These are phyloP conservation scores for Lachancea nothofagi DNA, from an alignment of 805 yeast genomes.

Conservation along the genomic window DNA sequence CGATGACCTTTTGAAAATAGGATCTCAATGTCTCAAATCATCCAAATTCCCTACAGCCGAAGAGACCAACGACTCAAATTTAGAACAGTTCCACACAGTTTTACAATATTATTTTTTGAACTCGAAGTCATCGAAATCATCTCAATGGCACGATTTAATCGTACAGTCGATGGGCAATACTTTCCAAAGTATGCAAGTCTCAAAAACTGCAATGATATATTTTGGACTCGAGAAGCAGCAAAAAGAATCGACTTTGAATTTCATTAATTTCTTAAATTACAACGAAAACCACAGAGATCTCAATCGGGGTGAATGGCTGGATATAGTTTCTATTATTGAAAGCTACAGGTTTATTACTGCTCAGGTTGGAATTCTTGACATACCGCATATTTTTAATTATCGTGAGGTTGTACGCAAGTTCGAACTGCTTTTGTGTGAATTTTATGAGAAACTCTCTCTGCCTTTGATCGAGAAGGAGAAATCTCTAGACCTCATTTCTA, in stretches of 20 bases:
- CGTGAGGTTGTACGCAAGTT: slow-evolving; percentile 12
- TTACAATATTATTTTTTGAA: slow-evolving; percentile 27
- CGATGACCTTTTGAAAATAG: slow-evolving; percentile 14
- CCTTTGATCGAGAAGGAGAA: slow-evolving; percentile 16
- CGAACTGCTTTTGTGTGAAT: slow-evolving; percentile 10
- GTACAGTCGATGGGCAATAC: slow-evolving; percentile 38
- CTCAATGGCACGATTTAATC: slow-evolving; percentile 26
- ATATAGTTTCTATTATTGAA: slow-evolving; percentile 34
- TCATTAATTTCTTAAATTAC: slow-evolving; percentile 40
- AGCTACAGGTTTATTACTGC: slow-evolving; percentile 22
- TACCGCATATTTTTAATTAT: slow-evolving; percentile 17
- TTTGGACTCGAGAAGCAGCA: slow-evolving; percentile 20
- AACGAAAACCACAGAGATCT: slow-evolving; percentile 35
- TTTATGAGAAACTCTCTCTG: slow-evolving; percentile 20
- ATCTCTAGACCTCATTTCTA: slow-evolving; percentile 21
- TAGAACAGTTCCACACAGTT: slow-evolving; percentile 31
- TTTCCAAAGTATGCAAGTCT: slow-evolving; percentile 39
- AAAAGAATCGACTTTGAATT: slow-evolving; percentile 27
- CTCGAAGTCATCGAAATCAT: slow-evolving; percentile 9
- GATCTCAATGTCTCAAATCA: slow-evolving; percentile 17
- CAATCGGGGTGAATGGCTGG: slow-evolving; percentile 33
- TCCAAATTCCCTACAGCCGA: slow-evolving; percentile 43
- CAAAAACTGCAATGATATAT: slow-evolving; percentile 35
- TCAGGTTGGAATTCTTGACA: slow-evolving; percentile 11
- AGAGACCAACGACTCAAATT: slow-evolving; percentile 26